Percentiles rank a stretch among this genome's conserved stretches.
Conservation (phyloP, 2,329 filamentous ascomycete genomes). For the Nemania diffusa region DNA sequence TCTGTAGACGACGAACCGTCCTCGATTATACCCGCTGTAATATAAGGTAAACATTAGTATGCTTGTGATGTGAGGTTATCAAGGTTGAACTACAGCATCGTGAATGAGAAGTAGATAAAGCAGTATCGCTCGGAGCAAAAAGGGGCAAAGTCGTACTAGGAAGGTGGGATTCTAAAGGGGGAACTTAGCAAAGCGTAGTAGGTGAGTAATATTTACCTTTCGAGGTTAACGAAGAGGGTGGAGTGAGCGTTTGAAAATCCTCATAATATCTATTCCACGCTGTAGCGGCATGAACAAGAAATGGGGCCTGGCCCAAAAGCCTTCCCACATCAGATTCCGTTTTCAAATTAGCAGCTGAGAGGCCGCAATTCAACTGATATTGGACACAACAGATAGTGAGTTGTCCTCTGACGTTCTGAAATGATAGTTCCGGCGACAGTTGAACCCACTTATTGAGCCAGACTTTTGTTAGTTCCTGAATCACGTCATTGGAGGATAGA, state of each 20-base stretch:
- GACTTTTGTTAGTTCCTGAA: not conserved
- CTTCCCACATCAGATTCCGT: not conserved
- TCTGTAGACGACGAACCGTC: no score
- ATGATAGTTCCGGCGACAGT: not conserved
- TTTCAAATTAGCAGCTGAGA: not conserved
- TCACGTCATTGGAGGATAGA: not conserved
- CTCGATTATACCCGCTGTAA: no score
- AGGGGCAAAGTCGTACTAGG: no score
- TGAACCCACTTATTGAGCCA: not conserved
- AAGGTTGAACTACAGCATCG: no score
- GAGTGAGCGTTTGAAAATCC: not conserved
- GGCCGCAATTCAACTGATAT: not conserved
- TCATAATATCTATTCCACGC: not conserved
- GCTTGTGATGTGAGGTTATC: no score
- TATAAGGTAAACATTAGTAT: no score
- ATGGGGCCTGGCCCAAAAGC: not conserved
- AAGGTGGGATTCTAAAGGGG: no score
- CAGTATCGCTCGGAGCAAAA: no score
- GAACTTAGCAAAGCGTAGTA: no score
- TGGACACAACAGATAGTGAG: not conserved
- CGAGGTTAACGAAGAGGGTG: not conserved
- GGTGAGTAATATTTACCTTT: no score
- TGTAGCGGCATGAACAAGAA: not conserved
- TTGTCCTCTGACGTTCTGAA: not conserved
- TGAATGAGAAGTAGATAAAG: no score